Base-by-base conservation (phyloP, 2,329 filamentous ascomycete genomes). In the Pseudocercospora crystallina region DNA sequence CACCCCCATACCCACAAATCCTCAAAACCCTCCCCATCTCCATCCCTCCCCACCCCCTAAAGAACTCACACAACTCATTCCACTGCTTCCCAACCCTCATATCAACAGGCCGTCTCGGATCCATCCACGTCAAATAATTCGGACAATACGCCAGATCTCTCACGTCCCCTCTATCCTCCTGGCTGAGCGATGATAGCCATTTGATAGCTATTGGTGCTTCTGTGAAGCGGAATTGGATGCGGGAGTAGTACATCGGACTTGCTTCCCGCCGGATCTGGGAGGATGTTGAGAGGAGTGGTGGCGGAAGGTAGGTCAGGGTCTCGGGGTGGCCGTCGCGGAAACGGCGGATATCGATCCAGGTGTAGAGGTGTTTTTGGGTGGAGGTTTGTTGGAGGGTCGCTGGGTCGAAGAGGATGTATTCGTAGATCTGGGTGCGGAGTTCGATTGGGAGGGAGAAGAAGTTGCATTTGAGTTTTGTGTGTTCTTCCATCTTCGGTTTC, bases 331-430 rank as follows among this genome's bases (percentile, higher is more conserved):
- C 34, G n/a, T 46, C 15, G 8, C 20, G 43, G n/a, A 38, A 38
- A 11, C 15, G 33, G 12, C 43, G 34, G 10, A 32, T 37, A n/a
- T 46, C 43, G 43, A 46, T 46, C 43, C 43, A 46, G 43, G 43
- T 46, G 34, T 46, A 46, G 8, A 38, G 17, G 10, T 9, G 43
- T 2, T 26, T 12, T 15, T 26, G 20, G 20, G 4, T 26, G 20
- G 20, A 7, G 4, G 20, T 26, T 26, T 26, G 20, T 26, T 26
- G 20, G 20, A 26, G 20, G 20, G 20, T 26, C 7, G 20, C 4
- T 4, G 20, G 20, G 20, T 26, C 20, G 13, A 38, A 38, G 35
- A 38, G 35, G 10, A 15, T 17, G 13, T 15, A 17, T 10, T n/a
- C 10, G 17, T 38, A 38, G 35, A 38, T 38, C 8, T 38, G 35